phyloP scores from a whole-genome alignment of 345 rosid genomes.

The Citrus cavaleriei region DNA sequence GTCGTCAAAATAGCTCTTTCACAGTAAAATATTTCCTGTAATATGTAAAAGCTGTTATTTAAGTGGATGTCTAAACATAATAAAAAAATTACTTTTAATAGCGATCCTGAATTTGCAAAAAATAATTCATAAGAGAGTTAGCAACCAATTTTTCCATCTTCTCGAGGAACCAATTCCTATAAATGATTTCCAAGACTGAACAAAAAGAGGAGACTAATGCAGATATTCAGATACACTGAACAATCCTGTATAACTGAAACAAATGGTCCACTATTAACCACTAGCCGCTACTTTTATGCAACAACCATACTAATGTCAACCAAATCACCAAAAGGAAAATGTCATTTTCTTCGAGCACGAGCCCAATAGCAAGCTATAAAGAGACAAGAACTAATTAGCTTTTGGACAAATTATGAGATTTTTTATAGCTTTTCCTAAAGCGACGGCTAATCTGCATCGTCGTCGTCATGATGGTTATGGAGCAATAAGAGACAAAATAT shows the following conservation, averaged over 20 bases:
- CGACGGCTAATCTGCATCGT: neutral
- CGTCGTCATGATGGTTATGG: neutral
- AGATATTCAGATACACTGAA: neutral
- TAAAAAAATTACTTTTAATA: neutral
- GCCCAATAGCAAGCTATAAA: slow-evolving; percentile 1
- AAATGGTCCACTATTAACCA: neutral
- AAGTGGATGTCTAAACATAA: neutral
- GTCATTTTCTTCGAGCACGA: neutral
- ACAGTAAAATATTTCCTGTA: neutral
- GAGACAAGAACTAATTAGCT: neutral
- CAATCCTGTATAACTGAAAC: neutral
- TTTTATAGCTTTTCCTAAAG: neutral
- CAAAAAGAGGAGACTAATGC: too few species aligned
- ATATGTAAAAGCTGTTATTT: neutral
- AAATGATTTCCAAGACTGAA: neutral
- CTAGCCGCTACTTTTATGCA: neutral
- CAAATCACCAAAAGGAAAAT: neutral
- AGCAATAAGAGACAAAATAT: neutral
- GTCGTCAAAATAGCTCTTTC: neutral
- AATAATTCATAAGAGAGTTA: neutral
- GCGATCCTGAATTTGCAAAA: neutral
- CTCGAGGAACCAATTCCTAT: neutral
- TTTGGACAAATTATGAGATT: neutral
- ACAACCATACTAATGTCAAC: neutral
- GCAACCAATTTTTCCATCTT: neutral